Conservation (phyloP, 192 early-diverging fungal species). For the Coemansia sp. region DNA sequence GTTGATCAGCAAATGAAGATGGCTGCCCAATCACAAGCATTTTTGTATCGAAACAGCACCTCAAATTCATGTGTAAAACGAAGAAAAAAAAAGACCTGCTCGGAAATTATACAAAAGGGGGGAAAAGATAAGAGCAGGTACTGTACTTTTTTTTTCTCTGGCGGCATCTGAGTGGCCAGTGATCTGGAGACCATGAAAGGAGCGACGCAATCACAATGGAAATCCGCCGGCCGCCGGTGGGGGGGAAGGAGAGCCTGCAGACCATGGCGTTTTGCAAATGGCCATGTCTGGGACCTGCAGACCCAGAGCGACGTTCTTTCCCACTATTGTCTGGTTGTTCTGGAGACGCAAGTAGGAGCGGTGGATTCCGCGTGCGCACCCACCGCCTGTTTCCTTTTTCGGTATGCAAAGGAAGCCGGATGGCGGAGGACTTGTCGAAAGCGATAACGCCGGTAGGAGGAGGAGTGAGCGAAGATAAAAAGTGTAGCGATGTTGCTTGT, state of each 20-base stretch:
- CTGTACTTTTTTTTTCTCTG: not conserved
- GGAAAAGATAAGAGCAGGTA: not conserved
- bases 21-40: not conserved
- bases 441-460: too few relatives aligned
- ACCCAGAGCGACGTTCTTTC: not conserved
- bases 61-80: not conserved
- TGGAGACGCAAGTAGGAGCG: too few relatives aligned
- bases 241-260: not conserved
- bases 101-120: too few relatives aligned
- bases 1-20: not conserved
- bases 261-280: not conserved
- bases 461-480: too few relatives aligned
- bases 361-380: too few relatives aligned
- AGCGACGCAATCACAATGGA: not conserved
- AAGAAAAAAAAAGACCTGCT: not conserved
- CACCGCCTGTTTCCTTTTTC: too few relatives aligned
- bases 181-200: conserved; percentile 8
- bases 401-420: too few relatives aligned
- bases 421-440: too few relatives aligned
- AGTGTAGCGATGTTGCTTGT: too few relatives aligned
- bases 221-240: not conserved
- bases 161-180: conserved; percentile 2
- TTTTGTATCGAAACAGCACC: not conserved
- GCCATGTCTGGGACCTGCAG: too few relatives aligned
- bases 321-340: too few relatives aligned